Evolutionary conservation across 371 early-diverging fungal genomes (phyloP), one percentile per base, ranked within the genome.

Genomic region (Rhizopus arrhizus): DNA sequence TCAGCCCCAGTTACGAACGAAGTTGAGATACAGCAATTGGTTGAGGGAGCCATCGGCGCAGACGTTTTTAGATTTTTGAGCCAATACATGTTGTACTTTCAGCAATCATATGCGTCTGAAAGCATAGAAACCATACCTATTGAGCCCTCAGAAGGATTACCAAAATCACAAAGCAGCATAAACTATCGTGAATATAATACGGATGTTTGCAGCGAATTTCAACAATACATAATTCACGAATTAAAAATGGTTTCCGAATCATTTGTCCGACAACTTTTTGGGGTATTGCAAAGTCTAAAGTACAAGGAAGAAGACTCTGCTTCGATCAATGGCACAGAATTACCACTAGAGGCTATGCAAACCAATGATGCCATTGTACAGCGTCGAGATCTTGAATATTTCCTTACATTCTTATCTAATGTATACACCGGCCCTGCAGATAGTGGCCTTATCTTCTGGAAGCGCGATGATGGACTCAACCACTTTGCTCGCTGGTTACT

Each of bases 391-490:
- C 75, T 90, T 2, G 85, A 85, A 64, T 77, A 85, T 2, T 82
- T 91, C 41, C 84, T 89, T 41, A 66, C 75, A n/a, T 75, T 90
- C 36, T 78, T 94, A 7, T 81, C 90, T 7, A 76, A 77, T 33
- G 68, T 95, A 2, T 94, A 89, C 76, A 74, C 84, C 12, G 83
- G 87, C 41, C 70, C 90, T 7, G 85, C 88, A 1, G 91, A 95
- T 53, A 82, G 85, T 2, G 94, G 93, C 1, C 62, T 87, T 31
- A 78, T 81, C 10, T 95, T 91, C 71, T 95, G 95, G 95, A 62
- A 75, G 29, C 75, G 71, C 32, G 80, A 82, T 33, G 70, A 65
- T 28, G 77, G 86, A 9, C 74, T 92, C 43, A 74, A 83, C 33
- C 74, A 81, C 34, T 94, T 96, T 60, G 59, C 92, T 56, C 86